Evolutionary conservation across 805 yeast genomes (phyloP), one percentile per base, ranked within the genome.

Genomic region (Metschnikowia koreensis): DNA sequence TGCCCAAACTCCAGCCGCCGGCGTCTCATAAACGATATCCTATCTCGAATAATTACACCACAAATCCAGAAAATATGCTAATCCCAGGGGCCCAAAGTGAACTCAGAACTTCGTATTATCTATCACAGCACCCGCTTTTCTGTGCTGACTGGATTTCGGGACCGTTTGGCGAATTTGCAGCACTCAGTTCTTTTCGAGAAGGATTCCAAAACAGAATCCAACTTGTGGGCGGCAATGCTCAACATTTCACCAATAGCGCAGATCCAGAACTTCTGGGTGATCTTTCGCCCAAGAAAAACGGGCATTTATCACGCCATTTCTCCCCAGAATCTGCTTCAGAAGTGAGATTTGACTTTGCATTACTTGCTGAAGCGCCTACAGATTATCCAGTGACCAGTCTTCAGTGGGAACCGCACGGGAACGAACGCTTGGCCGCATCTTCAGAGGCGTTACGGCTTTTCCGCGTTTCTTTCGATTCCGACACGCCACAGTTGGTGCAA

Each of bases 181-280:
- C 89, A 0, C 64, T 86, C n/a, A 77, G 85, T n/a, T 80, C 96
- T 0, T 89, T 83, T 64, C 80, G 87, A 52, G 97, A 92, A 66
- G 96, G 89, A 46, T 73, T 82, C 28, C 72, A 76, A 39, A 92
- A 92, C 68, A 81, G 81, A 57, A 65, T 91, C 27, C 84, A 83
- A 61, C 67, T 86, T 69, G 8, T 72, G 64, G 50, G 74, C 73
- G 7, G 45, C 62, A n/a, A 22, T 22, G 2, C 22, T 4, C 22
- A 22, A 22, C 22, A 22, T 4, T 22, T 22, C 22, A 22, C 22
- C 22, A 22, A 22, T 22, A 22, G 22, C 4, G 22, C 22, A 22
- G 22, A 22, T 22, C 22, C 22, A 22, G 22, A 22, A 2, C 22
- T 22, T 22, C 22, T 22, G 22, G 11, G 26, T 5, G 41, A 38